Evolutionary conservation across 352 stramenopile genomes (phyloP), one percentile per base, ranked within the genome.

Genomic region (Pythium aphanidermatum): DNA sequence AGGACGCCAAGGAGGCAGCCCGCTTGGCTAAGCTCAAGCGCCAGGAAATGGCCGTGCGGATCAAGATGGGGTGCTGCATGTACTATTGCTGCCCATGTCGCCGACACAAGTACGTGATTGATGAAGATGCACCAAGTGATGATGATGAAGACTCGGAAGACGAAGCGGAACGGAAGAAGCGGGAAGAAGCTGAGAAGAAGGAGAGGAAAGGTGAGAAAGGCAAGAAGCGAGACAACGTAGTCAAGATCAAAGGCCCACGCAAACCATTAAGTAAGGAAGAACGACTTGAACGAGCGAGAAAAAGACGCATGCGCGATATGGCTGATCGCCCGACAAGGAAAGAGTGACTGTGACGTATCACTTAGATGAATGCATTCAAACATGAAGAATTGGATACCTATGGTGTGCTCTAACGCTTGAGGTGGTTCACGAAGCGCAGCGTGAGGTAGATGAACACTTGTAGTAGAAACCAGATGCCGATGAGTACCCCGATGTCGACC

Each of bases 201-300:
- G n/a, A n/a, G 60, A 55, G 46, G 33, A 26, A 11, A 28, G 50
- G 29, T 24, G 41, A 70, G 25, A 49, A 55, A 11, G n/a, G 29
- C 24, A 43, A 68, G 35, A 64, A 73, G 45, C 70, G 69, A 29
- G 47, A 69, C 20, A 84, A 82, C 28, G 62, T 85, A 12, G 66
- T 83, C 25, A 65, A 69, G 16, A 67, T 75, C 17, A 46, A 36
- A 21, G 68, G 70, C 5, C 50, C 70, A 44, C 68, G 75, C 14
- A 84, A 83, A 30, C 65, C 73, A 17, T 59, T 87, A n/a, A 84
- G 61, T 4, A 74, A 87, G 38, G 75, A 83, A 44, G 63, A 87
- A 45, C 63, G 72, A 0, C 68, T 85, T 12, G 75, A 87, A 31
- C 65, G 75, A 6, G 75, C 75, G 17, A 61, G 70, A 13, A 87